Conservation (phyloP, 257 asterid genomes). For the Scutellaria baicalensis region DNA sequence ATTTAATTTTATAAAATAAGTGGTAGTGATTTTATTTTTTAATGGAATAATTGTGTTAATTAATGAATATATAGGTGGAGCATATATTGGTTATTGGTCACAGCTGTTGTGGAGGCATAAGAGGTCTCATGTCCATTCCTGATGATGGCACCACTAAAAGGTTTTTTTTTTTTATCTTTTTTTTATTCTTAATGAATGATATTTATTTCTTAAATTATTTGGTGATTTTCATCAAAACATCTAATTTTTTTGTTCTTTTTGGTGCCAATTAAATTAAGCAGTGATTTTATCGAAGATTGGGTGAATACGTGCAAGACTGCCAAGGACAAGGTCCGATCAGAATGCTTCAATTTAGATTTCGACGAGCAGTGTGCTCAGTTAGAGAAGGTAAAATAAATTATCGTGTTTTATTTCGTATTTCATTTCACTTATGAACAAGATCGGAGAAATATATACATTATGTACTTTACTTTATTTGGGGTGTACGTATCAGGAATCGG, state of each 20-base stretch:
- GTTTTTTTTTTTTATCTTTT: slow-evolving; percentile 15
- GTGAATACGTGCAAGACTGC: slow-evolving; percentile 64
- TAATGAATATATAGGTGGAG: slow-evolving; percentile 48
- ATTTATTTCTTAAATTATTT: neutral
- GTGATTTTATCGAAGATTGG: slow-evolving; percentile 91
- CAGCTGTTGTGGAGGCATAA: slow-evolving; percentile 95
- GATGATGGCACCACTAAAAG: slow-evolving; percentile 66
- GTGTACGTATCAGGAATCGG: slow-evolving; percentile 60
- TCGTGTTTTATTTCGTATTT: neutral
- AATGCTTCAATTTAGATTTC: slow-evolving; percentile 30
- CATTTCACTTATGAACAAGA: neutral
- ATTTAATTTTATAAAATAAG: neutral
- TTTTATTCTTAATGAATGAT: neutral
- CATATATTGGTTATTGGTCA: slow-evolving; percentile 84
- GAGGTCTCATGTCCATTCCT: slow-evolving; percentile 84
- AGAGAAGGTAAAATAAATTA: slow-evolving; percentile 48
- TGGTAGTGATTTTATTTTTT: too few species aligned
- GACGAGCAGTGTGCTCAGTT: slow-evolving; percentile 38
- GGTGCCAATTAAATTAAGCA: neutral
- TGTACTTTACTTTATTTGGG: neutral
- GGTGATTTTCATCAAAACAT: neutral
- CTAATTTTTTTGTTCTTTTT: neutral
- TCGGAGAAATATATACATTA: neutral
- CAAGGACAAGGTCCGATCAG: slow-evolving; percentile 48
- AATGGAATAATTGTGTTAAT: neutral